A percentile compares a stretch with the other conserved stretches of the same genome.
phyloP scores from a whole-genome alignment of 2,329 filamentous ascomycete genomes.

The Xylaria sp. region DNA sequence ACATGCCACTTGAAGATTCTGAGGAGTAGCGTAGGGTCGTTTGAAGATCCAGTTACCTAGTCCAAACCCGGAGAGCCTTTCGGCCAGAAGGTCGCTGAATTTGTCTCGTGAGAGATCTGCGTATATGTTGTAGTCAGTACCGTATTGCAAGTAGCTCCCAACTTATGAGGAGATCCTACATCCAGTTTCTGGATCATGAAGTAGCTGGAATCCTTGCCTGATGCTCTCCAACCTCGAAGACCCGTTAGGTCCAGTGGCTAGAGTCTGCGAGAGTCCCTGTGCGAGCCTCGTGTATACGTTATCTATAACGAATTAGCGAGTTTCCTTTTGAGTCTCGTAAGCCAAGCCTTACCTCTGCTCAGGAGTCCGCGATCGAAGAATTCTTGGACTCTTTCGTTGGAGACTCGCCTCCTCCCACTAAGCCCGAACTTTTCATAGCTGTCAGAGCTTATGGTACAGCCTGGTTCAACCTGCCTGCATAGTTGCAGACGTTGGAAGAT shows the following conservation, averaged over 20 bases:
- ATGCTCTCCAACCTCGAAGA: not conserved
- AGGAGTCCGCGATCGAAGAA: slow-evolving; percentile 12
- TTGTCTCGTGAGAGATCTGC: slow-evolving; percentile 5
- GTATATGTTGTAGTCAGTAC: not conserved
- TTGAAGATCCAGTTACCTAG: not conserved
- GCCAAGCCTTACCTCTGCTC: slow-evolving; percentile 5
- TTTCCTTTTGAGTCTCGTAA: not conserved
- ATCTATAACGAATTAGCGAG: slow-evolving; percentile 6
- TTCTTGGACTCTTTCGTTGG: slow-evolving; percentile 8
- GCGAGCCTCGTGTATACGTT: slow-evolving; percentile 5
- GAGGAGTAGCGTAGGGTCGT: not conserved
- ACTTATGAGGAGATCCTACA: slow-evolving; percentile 1
- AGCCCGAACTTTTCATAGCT: slow-evolving; percentile 11
- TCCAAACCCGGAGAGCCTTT: not conserved
- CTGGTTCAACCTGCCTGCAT: slow-evolving; percentile 4
- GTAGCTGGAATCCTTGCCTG: slow-evolving; percentile 3
- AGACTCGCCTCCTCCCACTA: not conserved
- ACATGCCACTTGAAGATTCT: slow-evolving; percentile 11
- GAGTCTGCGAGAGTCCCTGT: not conserved
- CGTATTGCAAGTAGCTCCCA: not conserved
- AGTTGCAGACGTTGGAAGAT: too few relatives aligned
- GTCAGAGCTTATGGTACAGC: slow-evolving; percentile 8
- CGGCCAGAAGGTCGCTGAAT: slow-evolving; percentile 2
- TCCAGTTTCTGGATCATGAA: slow-evolving; percentile 5
- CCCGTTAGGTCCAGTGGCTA: not conserved